Evolutionary conservation across 2,329 filamentous ascomycete species (phyloP).

Genomic region (Botrytis porri): DNA sequence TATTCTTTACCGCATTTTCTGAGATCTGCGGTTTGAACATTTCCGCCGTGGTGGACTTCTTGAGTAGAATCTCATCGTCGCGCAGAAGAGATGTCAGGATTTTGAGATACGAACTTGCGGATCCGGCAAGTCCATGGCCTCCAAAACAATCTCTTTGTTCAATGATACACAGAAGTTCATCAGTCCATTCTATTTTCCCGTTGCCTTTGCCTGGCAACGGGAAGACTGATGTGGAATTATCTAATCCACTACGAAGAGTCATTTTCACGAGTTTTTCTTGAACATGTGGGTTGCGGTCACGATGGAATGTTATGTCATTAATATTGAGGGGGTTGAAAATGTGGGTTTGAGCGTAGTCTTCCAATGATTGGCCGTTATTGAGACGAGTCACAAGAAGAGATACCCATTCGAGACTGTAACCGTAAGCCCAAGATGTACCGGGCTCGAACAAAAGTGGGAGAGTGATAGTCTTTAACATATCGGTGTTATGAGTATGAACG

Average conservation of each 20-base stretch:
- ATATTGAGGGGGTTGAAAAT: constrained; percentile 23
- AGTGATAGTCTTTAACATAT: not conserved
- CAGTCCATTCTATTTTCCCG: not conserved
- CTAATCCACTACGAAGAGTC: not conserved
- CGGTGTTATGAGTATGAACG: not conserved
- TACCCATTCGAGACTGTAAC: constrained; percentile 51
- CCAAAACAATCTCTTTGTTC: constrained; percentile 11
- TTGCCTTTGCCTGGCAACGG: not conserved
- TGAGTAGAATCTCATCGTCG: constrained; percentile 7
- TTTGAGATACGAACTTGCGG: constrained; percentile 4
- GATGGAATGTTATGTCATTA: constrained; percentile 20
- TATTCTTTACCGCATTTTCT: constrained; percentile 27
- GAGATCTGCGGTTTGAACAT: constrained; percentile 23
- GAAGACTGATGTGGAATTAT: not conserved
- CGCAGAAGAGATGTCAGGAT: not conserved
- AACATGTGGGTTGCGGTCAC: not conserved
- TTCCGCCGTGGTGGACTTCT: not conserved
- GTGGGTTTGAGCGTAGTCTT: constrained; percentile 19
- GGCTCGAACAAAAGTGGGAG: constrained; percentile 60
- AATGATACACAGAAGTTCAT: not conserved
- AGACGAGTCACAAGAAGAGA: constrained; percentile 47
- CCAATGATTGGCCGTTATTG: constrained; percentile 9
- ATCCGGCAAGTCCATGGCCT: constrained; percentile 13
- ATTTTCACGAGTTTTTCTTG: constrained; percentile 13
- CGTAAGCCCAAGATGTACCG: constrained; percentile 58